Evolutionary conservation across 2,329 filamentous ascomycete genomes (phyloP).

Genomic region (Phoma sp.): DNA sequence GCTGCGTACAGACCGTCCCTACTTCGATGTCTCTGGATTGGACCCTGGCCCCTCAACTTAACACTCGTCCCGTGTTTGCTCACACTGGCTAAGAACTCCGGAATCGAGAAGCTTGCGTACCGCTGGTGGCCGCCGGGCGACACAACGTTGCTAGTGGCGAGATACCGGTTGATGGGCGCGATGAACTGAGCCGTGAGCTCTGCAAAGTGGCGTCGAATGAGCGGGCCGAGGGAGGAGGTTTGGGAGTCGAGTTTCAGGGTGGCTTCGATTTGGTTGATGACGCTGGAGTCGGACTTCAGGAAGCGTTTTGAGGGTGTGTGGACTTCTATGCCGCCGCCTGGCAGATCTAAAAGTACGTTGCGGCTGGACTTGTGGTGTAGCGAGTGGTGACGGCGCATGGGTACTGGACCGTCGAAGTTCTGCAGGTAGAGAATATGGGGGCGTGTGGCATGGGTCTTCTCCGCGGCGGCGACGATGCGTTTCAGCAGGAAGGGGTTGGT

Average conservation of each 20-base stretch:
- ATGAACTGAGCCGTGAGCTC: constrained; percentile 52
- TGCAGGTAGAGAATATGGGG: constrained; percentile 52
- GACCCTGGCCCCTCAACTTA: constrained; percentile 48
- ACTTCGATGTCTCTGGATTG: constrained; percentile 47
- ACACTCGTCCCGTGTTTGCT: constrained; percentile 50
- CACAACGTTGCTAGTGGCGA: constrained; percentile 46
- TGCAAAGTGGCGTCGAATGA: constrained; percentile 52
- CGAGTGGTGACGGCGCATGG: constrained; percentile 47
- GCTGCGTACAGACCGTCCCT: constrained; percentile 48
- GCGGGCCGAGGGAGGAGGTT: constrained; percentile 44
- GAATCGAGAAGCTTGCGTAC: constrained; percentile 50
- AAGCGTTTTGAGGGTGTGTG: constrained; percentile 47
- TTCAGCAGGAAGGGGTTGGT: constrained; percentile 54
- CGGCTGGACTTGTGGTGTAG: constrained; percentile 46
- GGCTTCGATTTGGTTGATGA: constrained; percentile 45
- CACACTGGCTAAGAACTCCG: constrained; percentile 48
- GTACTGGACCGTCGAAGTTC: constrained; percentile 45
- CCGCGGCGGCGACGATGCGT: constrained; percentile 46
- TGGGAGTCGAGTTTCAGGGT: constrained; percentile 42
- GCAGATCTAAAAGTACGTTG: constrained; percentile 48
- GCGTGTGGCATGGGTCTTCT: constrained; percentile 40
- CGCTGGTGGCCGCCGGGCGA: constrained; percentile 46
- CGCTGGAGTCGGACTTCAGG: constrained; percentile 46
- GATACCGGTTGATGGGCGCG: constrained; percentile 51
- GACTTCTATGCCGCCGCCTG: constrained; percentile 50